Conservation (phyloP, 345 rosid species). For the Lepidium aucheri region DNA sequence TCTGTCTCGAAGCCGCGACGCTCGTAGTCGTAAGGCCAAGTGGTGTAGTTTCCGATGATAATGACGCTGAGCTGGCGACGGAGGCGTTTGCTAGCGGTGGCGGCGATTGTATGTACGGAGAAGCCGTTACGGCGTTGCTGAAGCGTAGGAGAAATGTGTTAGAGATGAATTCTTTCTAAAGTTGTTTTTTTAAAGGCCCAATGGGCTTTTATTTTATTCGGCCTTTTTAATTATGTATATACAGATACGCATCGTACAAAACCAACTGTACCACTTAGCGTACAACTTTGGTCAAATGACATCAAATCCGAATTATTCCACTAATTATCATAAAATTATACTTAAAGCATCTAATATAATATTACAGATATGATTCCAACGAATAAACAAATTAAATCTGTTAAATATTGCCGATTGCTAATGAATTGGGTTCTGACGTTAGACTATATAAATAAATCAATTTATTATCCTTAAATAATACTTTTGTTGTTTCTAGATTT, state of each 20-base stretch:
- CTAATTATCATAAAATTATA: slow-evolving; percentile 4
- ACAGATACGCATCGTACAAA: slow-evolving; percentile 11
- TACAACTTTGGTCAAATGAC: slow-evolving; percentile 17
- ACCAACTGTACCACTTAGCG: not conserved
- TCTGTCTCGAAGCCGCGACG: slow-evolving; percentile 30
- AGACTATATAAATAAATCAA: not conserved
- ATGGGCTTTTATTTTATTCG: slow-evolving; percentile 16
- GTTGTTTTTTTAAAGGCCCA: not conserved
- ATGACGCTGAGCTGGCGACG: slow-evolving; percentile 7
- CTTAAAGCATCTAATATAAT: not conserved
- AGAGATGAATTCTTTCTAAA: slow-evolving; percentile 30
- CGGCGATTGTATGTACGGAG: slow-evolving; percentile 30
- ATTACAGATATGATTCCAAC: not conserved
- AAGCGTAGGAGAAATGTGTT: slow-evolving; percentile 32
- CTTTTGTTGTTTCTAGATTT: too few species aligned
- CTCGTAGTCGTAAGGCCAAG: slow-evolving; percentile 26
- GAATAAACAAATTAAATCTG: not conserved
- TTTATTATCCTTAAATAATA: too few species aligned
- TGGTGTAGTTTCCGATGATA: slow-evolving; percentile 1
- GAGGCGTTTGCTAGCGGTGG: slow-evolving; percentile 19
- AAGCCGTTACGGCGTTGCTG: slow-evolving; percentile 27
- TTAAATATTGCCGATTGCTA: not conserved
- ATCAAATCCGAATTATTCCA: slow-evolving; percentile 1
- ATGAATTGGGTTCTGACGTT: not conserved
- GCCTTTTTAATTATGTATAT: not conserved